Evolutionary conservation across 208 protist species (phyloP).

Genomic region (Acanthamoeba lenticulata): DNA sequence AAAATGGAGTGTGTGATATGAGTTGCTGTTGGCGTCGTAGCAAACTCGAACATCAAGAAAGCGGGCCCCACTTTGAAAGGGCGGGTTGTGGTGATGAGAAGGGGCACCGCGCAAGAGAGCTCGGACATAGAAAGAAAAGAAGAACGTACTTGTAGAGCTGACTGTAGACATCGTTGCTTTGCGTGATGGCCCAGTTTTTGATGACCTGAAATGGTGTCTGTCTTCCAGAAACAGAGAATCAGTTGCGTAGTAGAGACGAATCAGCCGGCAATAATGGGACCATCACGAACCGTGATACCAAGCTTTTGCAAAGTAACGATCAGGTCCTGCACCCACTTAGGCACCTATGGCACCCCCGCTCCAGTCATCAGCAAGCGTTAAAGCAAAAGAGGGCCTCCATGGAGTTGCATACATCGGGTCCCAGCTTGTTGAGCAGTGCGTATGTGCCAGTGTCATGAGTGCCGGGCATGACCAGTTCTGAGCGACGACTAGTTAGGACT

Average conservation of each 20-base stretch:
- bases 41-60: constrained; percentile 9
- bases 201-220: not conserved
- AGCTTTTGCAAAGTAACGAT: not conserved
- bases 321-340: not conserved
- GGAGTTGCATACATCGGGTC: not conserved
- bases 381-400: not conserved
- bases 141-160: not conserved
- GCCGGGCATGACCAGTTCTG: constrained; percentile 6
- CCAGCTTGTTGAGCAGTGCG: not conserved
- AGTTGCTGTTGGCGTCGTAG: not conserved
- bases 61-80: not conserved
- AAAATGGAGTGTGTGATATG: not conserved
- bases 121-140: not conserved
- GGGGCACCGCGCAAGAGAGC: too few species aligned
- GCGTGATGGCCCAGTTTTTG: not conserved
- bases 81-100: too few species aligned
- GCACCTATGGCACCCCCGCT: not conserved
- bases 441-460: constrained; percentile 30
- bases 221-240: not conserved
- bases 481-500: not conserved
- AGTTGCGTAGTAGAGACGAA: not conserved
- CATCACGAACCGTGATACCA: not conserved
- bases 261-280: not conserved
- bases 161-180: not conserved
- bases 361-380: not conserved